Base-by-base conservation (phyloP, 129 eudicot genomes). In the carrot (Daucus carota) region DNA sequence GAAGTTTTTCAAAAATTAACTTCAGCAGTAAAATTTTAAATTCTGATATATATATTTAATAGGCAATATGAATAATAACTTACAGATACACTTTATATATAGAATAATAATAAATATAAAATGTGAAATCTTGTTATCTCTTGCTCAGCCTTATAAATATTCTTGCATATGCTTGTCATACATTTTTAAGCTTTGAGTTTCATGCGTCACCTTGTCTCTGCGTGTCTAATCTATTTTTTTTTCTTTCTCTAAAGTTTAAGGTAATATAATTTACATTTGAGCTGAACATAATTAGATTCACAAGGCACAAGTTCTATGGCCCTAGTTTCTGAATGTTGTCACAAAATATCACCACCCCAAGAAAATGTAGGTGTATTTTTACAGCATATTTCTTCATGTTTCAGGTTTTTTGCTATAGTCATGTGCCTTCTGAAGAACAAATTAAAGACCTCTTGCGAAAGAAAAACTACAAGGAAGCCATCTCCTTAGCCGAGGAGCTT, bases 401-500 rank as follows among this genome's bases (percentile, higher is more conserved):
- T 14, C 80, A 93, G 98, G 85, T 95, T 69, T 33, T 88, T 62
- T 95, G 97, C 76, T 95, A 86, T 80, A 81, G 85, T 76, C 86
- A 80, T 83, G 90, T 95, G 54, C 86, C 99, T 4, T 75, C 87
- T 77, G 99, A 95, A 81, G 97, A 91, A 83, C 99, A 91, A 81
- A 89, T 95, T 65, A 95, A 89, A 81, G 90, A 83, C 76, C 81
- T 95, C 6, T 80, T 95, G 63, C 80, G 88, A 68, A 95, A 88
- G 81, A 95, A 92, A 77, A 85, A 82, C 82, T 95, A 84, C 62
- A 86, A 82, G 79, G 99, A 95, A 84, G 97, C 92, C 16, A 75
- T 89, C 44, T 72, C 91, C 50, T 85, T 95, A 77, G 87, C 81
- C 24, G 90, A 91, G 84, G 99, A 95, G 85, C 96, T 95, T 67